Percentiles rank a stretch among this genome's conserved stretches.
Evolutionary conservation across 2,329 filamentous ascomycete genomes (phyloP).

Genomic region (Claviceps capensis): DNA sequence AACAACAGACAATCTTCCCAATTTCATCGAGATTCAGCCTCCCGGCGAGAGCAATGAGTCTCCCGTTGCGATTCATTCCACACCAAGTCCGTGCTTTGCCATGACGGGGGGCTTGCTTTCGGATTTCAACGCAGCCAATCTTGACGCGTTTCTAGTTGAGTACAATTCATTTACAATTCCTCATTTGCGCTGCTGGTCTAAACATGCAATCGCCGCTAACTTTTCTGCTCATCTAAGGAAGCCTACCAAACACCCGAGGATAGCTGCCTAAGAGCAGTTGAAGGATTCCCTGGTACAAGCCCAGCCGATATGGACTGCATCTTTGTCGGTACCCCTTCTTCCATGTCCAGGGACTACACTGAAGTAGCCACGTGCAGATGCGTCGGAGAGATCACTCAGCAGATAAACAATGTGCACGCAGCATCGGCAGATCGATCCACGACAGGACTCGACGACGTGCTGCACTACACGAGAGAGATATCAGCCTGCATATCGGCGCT

Average conservation of each 20-base stretch:
- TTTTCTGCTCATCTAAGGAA: neutral
- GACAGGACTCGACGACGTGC: neutral
- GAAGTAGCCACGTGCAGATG: neutral
- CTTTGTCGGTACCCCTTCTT: neutral
- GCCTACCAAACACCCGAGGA: neutral
- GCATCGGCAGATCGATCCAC: neutral
- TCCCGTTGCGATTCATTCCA: neutral
- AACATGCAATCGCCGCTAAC: too few relatives aligned
- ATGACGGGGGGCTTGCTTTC: neutral
- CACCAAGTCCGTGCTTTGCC: neutral
- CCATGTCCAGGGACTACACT: neutral
- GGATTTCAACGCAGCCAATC: neutral
- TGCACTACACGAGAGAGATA: neutral
- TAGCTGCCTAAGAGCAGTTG: neutral
- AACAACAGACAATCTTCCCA: neutral
- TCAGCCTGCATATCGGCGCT: neutral
- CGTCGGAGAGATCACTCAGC: neutral
- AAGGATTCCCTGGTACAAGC: neutral
- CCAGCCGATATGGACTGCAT: neutral
- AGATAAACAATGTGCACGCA: neutral
- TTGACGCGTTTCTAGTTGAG: neutral
- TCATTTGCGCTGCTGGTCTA: neutral
- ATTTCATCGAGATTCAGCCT: neutral
- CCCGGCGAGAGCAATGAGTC: neutral
- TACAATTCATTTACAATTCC: neutral